Conservation (phyloP, 108 stramenopile species). For the Phaeodactylum tricornutum region DNA sequence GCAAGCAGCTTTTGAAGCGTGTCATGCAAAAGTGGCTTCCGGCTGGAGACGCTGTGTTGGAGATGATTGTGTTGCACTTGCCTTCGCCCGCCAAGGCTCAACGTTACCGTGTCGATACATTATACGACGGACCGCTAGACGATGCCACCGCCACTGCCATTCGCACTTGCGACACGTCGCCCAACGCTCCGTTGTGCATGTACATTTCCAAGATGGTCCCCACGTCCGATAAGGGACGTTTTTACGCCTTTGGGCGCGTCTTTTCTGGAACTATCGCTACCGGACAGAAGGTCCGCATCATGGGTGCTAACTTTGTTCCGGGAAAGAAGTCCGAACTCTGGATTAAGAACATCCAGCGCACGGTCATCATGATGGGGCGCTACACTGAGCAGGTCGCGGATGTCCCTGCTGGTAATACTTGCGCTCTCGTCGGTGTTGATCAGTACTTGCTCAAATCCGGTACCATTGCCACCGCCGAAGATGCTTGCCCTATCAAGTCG, state of each 20-base stretch:
- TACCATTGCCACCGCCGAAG: conserved; percentile 95
- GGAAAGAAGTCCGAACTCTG: conserved; percentile 99
- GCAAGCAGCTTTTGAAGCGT: conserved; percentile 98
- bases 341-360: conserved; percentile 99
- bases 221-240: conserved; percentile 98
- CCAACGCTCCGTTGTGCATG: conserved; percentile 95
- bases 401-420: conserved; percentile 99
- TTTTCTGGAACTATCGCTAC: conserved; percentile 99
- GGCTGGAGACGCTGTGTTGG: conserved; percentile 97
- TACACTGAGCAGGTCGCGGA: conserved; percentile 98
- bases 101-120: conserved; percentile 95
- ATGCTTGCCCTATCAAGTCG: conserved; percentile 95
- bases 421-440: conserved; percentile 99
- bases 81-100: conserved; percentile 97
- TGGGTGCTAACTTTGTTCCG: conserved; percentile 99
- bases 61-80: conserved; percentile 99
- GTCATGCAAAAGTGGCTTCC: conserved; percentile 99
- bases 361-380: conserved; percentile 99
- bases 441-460: conserved; percentile 99
- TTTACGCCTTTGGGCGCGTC: conserved; percentile 99
- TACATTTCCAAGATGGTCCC: conserved; percentile 99
- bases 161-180: conserved; percentile 94
- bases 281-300: conserved; percentile 99
- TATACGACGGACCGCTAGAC: conserved; percentile 98
- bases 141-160: conserved; percentile 96